Evolutionary conservation across 208 protist species (phyloP).

Genomic region (Borovskyia barvae): DNA sequence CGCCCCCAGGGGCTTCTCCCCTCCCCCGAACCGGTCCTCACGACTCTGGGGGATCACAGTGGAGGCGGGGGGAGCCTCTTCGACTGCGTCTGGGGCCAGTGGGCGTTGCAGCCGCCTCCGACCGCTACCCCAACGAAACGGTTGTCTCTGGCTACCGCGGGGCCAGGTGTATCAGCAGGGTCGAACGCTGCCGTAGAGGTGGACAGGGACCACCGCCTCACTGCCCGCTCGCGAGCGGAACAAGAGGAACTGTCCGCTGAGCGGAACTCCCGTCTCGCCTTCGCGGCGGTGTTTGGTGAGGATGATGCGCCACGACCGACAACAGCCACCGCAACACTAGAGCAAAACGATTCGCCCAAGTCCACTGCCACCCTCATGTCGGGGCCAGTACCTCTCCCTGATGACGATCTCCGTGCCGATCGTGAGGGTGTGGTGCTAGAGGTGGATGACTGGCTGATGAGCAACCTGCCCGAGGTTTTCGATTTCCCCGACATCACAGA

Average conservation of each 20-base stretch:
- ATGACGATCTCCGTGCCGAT: no score
- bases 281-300: conserved; percentile 15
- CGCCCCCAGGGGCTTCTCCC: no score
- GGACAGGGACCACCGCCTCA: no score
- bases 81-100: conserved; percentile 9
- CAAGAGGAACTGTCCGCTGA: not conserved
- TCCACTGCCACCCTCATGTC: no score
- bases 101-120: conserved; percentile 2
- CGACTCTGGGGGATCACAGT: no score
- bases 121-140: not conserved
- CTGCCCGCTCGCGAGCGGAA: not conserved
- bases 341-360: no score
- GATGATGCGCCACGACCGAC: not conserved
- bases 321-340: no score
- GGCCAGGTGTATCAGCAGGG: not conserved
- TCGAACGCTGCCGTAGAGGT: no score
- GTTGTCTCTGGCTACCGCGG: not conserved
- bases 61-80: not conserved
- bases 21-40: no score
- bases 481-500: conserved; percentile 13
- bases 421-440: conserved; percentile 1
- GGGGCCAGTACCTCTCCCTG: no score
- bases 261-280: conserved; percentile 7
- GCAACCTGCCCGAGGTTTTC: conserved; percentile 3
- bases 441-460: conserved; percentile 17